Evolutionary conservation across 108 stramenopile genomes (phyloP).

Genomic region (Poteriospumella lacustris): DNA sequence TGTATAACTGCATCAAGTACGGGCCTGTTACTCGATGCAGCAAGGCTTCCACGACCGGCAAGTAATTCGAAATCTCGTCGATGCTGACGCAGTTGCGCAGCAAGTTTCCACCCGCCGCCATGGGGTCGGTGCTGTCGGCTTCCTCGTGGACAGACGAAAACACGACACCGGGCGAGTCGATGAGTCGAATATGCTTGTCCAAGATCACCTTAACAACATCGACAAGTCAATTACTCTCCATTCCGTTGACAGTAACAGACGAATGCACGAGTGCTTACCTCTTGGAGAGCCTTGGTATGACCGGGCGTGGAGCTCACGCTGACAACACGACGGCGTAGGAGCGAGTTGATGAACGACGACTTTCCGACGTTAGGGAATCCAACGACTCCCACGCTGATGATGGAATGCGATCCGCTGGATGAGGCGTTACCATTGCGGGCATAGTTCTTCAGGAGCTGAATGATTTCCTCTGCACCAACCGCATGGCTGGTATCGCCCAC

Average conservation of each 20-base stretch:
- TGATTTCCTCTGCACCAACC: conserved; percentile 85
- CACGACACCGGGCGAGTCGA: conserved; percentile 97
- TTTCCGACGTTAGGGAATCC: conserved; percentile 93
- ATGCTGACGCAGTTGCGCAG: conserved; percentile 89
- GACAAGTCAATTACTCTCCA: too few species aligned
- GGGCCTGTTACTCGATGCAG: conserved; percentile 71
- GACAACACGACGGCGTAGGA: conserved; percentile 48
- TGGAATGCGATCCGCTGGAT: conserved; percentile 41
- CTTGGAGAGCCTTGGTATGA: conserved; percentile 58
- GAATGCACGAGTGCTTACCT: too few species aligned
- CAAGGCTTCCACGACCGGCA: conserved; percentile 75
- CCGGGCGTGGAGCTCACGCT: conserved; percentile 92
- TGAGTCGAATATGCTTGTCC: conserved; percentile 83
- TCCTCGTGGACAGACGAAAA: conserved; percentile 64
- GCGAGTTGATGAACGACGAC: conserved; percentile 45
- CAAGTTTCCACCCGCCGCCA: conserved; percentile 61
- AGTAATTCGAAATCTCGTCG: conserved; percentile 82
- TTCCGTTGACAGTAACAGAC: too few species aligned
- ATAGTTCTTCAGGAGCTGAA: conserved; percentile 96
- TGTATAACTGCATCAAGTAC: conserved; percentile 88
- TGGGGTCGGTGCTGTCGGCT: conserved; percentile 40
- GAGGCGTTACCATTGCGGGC: conserved; percentile 67
- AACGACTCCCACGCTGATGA: conserved; percentile 56
- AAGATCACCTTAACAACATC: conserved; percentile 91
- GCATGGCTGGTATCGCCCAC: conserved; percentile 51